Percentiles rank a stretch among this genome's conserved stretches.
These are phyloP conservation scores for Alternaria sp. DNA, from an alignment of 2,329 filamentous ascomycete genomes.

Conservation along the genomic window DNA sequence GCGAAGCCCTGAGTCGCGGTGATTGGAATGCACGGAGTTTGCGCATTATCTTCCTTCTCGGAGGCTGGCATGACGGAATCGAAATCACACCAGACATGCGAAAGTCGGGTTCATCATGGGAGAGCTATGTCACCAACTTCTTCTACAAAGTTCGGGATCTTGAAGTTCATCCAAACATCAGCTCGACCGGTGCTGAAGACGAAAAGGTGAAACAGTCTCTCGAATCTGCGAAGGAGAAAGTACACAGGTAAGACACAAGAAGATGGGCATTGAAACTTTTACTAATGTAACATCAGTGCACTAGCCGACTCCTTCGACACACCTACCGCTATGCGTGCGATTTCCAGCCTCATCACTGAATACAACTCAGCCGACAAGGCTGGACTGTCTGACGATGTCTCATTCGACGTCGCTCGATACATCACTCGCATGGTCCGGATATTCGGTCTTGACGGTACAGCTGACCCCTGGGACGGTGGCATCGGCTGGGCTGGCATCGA, in stretches of 20 bases:
- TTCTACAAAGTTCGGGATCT: conserved; percentile 65
- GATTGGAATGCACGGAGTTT: conserved; percentile 80
- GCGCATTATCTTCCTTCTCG: conserved; percentile 85
- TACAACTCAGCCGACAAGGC: conserved; percentile 65
- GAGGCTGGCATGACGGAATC: conserved; percentile 87
- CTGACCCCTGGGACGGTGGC: conserved; percentile 49
- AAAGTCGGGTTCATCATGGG: conserved; percentile 77
- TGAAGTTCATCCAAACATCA: conserved; percentile 44
- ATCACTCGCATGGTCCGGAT: conserved; percentile 84
- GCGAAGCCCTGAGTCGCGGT: conserved; percentile 73
- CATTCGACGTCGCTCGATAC: conserved; percentile 71
- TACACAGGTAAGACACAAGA: conserved; percentile 52
- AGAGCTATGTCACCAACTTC: conserved; percentile 77
- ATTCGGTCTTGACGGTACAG: conserved; percentile 76
- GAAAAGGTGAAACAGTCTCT: conserved; percentile 58
- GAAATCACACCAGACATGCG: conserved; percentile 88
- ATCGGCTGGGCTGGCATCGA: conserved; percentile 72
- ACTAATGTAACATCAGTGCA: conserved; percentile 51
- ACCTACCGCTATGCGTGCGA: conserved; percentile 75
- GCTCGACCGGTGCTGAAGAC: conserved; percentile 41
- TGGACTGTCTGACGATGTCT: conserved; percentile 54
- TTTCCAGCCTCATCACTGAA: conserved; percentile 77
- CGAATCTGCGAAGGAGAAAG: conserved; percentile 61
- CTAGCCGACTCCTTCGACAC: conserved; percentile 90
- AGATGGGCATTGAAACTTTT: background rate